Evolutionary conservation across 2,329 filamentous ascomycete genomes (phyloP).

Genomic region (Leptodontidium sp.): DNA sequence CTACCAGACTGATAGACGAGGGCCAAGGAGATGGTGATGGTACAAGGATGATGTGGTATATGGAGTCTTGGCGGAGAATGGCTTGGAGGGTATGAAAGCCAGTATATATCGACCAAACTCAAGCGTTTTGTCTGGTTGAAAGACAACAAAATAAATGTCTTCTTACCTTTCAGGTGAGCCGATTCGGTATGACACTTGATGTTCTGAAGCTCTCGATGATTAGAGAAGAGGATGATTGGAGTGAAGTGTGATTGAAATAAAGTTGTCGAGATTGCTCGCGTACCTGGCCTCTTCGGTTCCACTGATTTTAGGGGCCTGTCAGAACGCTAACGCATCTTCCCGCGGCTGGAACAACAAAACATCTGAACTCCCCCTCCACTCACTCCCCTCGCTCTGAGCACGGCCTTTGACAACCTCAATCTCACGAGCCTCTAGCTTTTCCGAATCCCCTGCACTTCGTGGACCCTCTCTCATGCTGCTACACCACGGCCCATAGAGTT

Average conservation of each 20-base stretch:
- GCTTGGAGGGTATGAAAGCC: neutral
- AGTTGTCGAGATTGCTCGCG: constrained; percentile 30
- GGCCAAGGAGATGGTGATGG: neutral
- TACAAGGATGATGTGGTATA: constrained; percentile 5
- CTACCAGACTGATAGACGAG: neutral
- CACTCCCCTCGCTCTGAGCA: neutral
- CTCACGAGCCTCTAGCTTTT: neutral
- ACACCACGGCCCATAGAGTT: constrained; percentile 26
- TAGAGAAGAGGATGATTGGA: neutral
- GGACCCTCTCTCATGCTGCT: constrained; percentile 12
- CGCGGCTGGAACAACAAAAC: constrained; percentile 12
- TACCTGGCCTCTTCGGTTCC: constrained; percentile 21
- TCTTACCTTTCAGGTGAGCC: neutral
- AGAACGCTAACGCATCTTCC: constrained; percentile 32
- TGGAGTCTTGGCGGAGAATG: constrained; percentile 3
- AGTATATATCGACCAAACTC: neutral
- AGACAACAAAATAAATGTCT: neutral
- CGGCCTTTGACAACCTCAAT: constrained; percentile 6
- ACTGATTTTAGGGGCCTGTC: constrained; percentile 11
- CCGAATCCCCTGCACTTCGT: neutral
- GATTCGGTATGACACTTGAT: neutral
- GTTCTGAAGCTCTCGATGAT: neutral
- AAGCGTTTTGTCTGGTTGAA: neutral
- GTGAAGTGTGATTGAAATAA: constrained; percentile 32
- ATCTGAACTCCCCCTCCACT: neutral